Base-by-base conservation (phyloP, 2,329 filamentous ascomycete genomes). In the Fulvia fulva region DNA sequence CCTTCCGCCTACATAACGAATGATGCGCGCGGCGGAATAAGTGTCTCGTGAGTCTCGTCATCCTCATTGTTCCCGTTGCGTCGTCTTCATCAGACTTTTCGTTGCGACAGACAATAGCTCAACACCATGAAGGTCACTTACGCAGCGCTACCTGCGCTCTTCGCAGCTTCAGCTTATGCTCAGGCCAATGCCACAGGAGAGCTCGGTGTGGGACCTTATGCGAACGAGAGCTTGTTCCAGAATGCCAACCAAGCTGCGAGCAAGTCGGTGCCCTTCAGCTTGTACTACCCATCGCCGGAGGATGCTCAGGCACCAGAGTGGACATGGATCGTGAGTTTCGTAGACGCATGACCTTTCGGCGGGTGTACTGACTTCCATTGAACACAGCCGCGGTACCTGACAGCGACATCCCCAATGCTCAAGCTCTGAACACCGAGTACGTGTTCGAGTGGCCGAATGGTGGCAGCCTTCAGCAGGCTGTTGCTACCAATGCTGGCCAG, bases 401-500 rank as follows among this genome's bases (percentile, higher is more conserved):
- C 37, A 30, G 23, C 25, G 25, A 46, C 43, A n/a, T 54, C 22
- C 52, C 52, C 52, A 46, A 54, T 21, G 52, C 52, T 19, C 52
- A 45, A 44, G 52, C 43, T 22, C 28, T 54, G 16, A 54, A 54
- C 43, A 54, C 52, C 5, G 41, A 32, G 21, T 54, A 54, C 52
- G 12, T 30, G 14, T 54, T 54, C 43, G 28, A 9, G 11, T 54
- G 41, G 37, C 52, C 52, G 2, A 34, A 46, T 21, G 52, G 23
- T 14, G 52, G 43, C 41, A 54, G 37, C 21, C 16, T 54, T 4
- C 22, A 21, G 8, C 41, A 54, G 14, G 52, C 52, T 21, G 43
- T 32, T 5, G 52, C 52, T 9, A 12, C 26, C 43, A 46, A 46
- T 16, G 37, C 19, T 21, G 37, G 22, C n/a, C 23, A 46, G 9